A percentile compares a stretch with the other conserved stretches of the same genome.
Evolutionary conservation across 306 rosid genomes (phyloP).

Genomic region (Carpinus fangiana): DNA sequence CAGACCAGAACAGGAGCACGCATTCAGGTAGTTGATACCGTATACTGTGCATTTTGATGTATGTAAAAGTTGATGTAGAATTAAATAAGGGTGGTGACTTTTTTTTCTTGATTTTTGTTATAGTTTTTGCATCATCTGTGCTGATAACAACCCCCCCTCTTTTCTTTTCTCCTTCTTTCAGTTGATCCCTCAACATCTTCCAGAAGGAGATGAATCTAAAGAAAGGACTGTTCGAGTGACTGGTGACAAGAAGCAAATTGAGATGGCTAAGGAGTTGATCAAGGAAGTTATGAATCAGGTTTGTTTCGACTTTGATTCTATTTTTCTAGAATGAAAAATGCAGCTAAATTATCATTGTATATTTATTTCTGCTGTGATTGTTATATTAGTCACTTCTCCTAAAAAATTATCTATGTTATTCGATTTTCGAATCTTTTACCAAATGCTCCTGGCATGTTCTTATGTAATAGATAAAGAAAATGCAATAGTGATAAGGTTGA

Average conservation of each 20-base stretch:
- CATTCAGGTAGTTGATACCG: constrained; percentile 87
- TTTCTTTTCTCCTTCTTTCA: constrained; percentile 26
- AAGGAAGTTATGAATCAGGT: constrained; percentile 98
- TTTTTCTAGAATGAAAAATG: constrained; percentile 10
- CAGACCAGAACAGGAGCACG: constrained; percentile 97
- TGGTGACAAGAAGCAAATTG: constrained; percentile 90
- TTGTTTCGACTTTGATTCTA: constrained; percentile 27
- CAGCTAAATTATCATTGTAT: neutral
- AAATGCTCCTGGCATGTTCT: neutral
- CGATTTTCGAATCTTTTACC: neutral
- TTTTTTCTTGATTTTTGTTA: neutral
- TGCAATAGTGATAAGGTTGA: constrained; percentile 3
- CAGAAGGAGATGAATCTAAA: constrained; percentile 88
- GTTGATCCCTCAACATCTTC: constrained; percentile 97
- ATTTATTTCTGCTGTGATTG: neutral
- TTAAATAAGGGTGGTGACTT: neutral
- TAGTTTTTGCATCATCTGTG: neutral
- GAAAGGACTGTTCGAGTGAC: constrained; percentile 91
- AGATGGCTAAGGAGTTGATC: constrained; percentile 80
- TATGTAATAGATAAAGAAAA: neutral
- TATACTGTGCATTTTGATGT: constrained; percentile 17
- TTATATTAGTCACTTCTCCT: neutral
- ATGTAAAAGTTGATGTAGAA: neutral
- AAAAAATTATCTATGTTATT: neutral
- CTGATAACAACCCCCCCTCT: neutral